Conservation (phyloP, 2,329 filamentous ascomycete species). For the Boeremia lycopersici region DNA sequence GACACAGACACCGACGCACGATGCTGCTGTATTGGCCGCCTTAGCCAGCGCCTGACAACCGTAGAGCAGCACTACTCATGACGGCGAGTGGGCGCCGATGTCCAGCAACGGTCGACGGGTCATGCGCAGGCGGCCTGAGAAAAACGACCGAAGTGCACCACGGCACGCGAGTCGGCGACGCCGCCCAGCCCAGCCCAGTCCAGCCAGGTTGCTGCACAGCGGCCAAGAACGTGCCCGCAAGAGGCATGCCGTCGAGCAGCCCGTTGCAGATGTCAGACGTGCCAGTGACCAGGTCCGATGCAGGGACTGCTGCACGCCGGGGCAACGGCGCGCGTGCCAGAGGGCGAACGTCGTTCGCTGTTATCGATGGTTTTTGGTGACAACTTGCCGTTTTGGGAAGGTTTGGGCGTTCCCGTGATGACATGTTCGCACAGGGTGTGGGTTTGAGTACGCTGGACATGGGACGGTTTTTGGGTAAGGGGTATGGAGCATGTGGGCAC, state of each 20-base stretch:
- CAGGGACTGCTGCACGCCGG: constrained; percentile 7
- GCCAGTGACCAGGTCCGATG: neutral
- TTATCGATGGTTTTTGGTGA: constrained; percentile 4
- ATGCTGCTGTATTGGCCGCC: too few species aligned
- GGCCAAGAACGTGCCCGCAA: too few species aligned
- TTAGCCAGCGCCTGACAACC: too few species aligned
- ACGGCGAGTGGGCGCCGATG: too few species aligned
- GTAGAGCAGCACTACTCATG: too few species aligned
- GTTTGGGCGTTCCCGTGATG: constrained; percentile 1
- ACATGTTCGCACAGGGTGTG: neutral
- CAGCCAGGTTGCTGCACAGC: too few species aligned
- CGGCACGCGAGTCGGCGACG: too few species aligned
- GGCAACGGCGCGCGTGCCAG: constrained; percentile 3
- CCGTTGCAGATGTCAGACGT: neutral
- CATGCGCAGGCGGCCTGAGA: neutral
- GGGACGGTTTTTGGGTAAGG: neutral
- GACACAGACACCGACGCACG: neutral
- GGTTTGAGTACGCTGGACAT: constrained; percentile 1
- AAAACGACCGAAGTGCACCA: too few species aligned
- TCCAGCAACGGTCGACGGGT: neutral
- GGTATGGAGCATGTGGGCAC: neutral
- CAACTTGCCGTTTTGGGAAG: constrained; percentile 10
- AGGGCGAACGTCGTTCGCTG: constrained; percentile 17
- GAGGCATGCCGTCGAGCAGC: neutral
- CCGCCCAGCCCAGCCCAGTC: too few species aligned